Conservation (phyloP, 179 eudicot genomes). For the Actinidia arguta region DNA sequence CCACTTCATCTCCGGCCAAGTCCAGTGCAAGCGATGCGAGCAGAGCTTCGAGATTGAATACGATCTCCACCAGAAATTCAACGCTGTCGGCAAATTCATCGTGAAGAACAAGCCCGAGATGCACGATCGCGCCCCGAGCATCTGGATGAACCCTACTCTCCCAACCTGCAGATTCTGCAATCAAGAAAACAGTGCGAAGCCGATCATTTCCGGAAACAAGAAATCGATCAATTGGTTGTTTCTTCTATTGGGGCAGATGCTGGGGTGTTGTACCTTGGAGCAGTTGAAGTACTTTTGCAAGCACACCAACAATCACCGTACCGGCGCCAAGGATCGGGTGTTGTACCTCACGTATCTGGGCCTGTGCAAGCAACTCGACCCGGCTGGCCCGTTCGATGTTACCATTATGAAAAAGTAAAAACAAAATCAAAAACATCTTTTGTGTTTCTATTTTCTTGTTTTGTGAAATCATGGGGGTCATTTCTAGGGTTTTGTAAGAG, state of each 20-base stretch:
- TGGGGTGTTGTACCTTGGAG: constrained; percentile 55
- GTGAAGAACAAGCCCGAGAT: constrained; percentile 21
- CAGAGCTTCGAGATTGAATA: constrained; percentile 30
- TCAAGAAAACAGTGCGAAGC: constrained; percentile 43
- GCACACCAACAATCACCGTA: constrained; percentile 57
- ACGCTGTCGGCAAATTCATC: constrained; percentile 28
- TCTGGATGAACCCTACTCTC: constrained; percentile 42
- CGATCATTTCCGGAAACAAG: constrained; percentile 43
- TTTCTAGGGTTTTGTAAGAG: too few species aligned
- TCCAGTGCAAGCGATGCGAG: constrained; percentile 60
- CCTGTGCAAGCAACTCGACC: constrained; percentile 54
- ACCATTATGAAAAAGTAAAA: too few species aligned
- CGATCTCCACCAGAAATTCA: constrained; percentile 39
- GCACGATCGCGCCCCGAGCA: constrained; percentile 47
- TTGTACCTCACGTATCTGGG: constrained; percentile 46
- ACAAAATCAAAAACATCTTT: too few species aligned
- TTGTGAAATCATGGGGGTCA: too few species aligned
- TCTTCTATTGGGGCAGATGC: constrained; percentile 54
- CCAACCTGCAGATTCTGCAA: constrained; percentile 47
- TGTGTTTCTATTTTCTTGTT: too few species aligned
- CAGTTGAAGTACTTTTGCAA: constrained; percentile 72
- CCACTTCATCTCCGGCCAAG: constrained; percentile 35
- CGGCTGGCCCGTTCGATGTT: constrained; percentile 41
- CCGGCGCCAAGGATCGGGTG: constrained; percentile 75
- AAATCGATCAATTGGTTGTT: constrained; percentile 64